Evolutionary conservation across 2,329 filamentous ascomycete genomes (phyloP).

Genomic region (Arachnopeziza araneosa): DNA sequence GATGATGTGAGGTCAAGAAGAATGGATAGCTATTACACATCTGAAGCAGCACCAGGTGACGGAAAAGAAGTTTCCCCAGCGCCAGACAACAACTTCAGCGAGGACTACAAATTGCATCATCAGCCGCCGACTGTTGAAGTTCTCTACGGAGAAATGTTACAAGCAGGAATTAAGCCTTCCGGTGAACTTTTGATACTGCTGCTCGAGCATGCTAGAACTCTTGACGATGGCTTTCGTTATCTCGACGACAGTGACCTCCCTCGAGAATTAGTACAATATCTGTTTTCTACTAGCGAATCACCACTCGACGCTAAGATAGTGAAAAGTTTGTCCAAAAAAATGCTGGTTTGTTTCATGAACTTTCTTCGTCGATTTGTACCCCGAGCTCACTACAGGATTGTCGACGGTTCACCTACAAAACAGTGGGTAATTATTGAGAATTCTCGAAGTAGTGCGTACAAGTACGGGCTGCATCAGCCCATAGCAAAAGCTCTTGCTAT

Average conservation of each 20-base stretch:
- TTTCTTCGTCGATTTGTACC: conserved; percentile 38
- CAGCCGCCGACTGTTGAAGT: conserved; percentile 52
- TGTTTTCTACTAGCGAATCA: background rate
- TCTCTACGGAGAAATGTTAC: conserved; percentile 55
- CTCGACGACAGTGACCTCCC: conserved; percentile 39
- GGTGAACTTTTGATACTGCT: conserved; percentile 50
- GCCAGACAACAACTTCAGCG: conserved; percentile 52
- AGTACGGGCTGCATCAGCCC: conserved; percentile 8
- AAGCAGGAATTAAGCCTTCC: conserved; percentile 42
- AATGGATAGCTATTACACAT: conserved; percentile 4
- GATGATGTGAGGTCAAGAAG: conserved; percentile 25
- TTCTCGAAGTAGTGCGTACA: background rate
- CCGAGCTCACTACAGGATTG: background rate
- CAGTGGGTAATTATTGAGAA: background rate
- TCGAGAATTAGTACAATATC: background rate
- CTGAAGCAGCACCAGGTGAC: conserved; percentile 51
- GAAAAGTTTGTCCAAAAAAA: conserved; percentile 19
- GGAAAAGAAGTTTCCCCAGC: conserved; percentile 48
- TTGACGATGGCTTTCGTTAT: conserved; percentile 44
- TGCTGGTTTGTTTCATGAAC: conserved; percentile 47
- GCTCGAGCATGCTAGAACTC: conserved; percentile 44
- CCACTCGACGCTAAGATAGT: conserved; percentile 8
- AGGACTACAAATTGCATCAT: conserved; percentile 60
- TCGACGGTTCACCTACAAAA: background rate
- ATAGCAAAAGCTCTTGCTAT: conserved; percentile 16